These are phyloP conservation scores for Bombardia bombarda DNA, from an alignment of 495 filamentous ascomycete species.

Conservation along the genomic window DNA sequence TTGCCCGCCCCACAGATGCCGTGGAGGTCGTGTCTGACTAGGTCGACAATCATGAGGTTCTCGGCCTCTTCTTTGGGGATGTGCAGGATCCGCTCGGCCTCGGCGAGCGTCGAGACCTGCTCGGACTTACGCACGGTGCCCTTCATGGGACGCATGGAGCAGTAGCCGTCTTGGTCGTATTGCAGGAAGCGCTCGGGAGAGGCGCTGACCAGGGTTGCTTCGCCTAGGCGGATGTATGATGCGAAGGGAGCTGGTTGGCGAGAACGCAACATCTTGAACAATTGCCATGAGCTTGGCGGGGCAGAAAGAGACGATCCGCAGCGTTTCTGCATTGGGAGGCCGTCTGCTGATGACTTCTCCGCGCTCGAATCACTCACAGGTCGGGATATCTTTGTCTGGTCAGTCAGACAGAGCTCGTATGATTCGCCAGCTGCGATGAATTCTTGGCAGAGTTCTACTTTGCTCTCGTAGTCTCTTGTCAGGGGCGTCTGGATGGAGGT, in stretches of 20 bases:
- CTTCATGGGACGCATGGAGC: slow-evolving; percentile 82
- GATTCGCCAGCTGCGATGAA: slow-evolving; percentile 72
- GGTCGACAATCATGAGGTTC: slow-evolving; percentile 96
- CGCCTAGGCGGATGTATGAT: slow-evolving; percentile 67
- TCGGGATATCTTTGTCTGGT: slow-evolving; percentile 55
- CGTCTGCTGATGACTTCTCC: too few relatives aligned
- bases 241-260: slow-evolving; percentile 82
- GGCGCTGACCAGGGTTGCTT: slow-evolving; percentile 64
- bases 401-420: slow-evolving; percentile 89
- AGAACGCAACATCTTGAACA: slow-evolving; percentile 62
- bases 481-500: slow-evolving; percentile 35
- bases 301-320: slow-evolving; percentile 1
- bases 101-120: slow-evolving; percentile 45
- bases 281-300: slow-evolving; percentile 45
- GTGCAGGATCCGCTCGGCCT: slow-evolving; percentile 62
- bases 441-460: slow-evolving; percentile 62
- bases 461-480: slow-evolving; percentile 49
- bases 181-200: slow-evolving; percentile 90
- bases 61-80: slow-evolving; percentile 87
- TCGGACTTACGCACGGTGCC: slow-evolving; percentile 76
- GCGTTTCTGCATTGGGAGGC: slow-evolving; percentile 13
- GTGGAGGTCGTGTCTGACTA: slow-evolving; percentile 87
- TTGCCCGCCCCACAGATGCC: slow-evolving; percentile 64
- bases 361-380: slow-evolving; percentile 18
- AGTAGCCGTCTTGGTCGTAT: slow-evolving; percentile 51